These are phyloP conservation scores for Eimeria mitis DNA, from an alignment of 169 alveolate genomes.

Conservation along the genomic window DNA sequence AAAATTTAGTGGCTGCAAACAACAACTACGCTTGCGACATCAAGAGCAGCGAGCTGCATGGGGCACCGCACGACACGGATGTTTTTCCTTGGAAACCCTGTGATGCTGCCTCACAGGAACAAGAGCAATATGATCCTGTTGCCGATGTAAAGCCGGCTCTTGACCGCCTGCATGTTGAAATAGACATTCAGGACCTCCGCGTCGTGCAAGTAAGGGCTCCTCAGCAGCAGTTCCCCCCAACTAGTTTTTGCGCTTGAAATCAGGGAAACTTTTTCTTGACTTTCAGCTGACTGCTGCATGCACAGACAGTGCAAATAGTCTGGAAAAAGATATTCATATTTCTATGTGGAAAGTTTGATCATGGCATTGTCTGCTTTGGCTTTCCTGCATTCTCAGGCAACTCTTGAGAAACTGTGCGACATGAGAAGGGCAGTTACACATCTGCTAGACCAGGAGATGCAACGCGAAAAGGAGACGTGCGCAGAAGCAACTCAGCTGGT, in stretches of 20 bases:
- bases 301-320: not conserved
- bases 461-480: conserved; percentile 55
- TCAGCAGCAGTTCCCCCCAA: not conserved
- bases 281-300: not conserved
- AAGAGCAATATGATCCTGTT: conserved; percentile 44
- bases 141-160: conserved; percentile 72
- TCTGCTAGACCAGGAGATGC: conserved; percentile 40
- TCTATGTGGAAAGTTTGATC: not conserved
- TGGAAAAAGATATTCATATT: not conserved
- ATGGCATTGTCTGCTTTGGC: not conserved
- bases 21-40: too few species aligned
- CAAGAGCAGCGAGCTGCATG: not conserved
- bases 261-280: not conserved
- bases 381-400: conserved; percentile 22
- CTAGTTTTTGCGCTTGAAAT: not conserved
- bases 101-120: conserved; percentile 41
- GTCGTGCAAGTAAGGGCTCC: conserved; percentile 35
- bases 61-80: not conserved
- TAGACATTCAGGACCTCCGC: conserved; percentile 63
- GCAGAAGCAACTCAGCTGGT: conserved; percentile 59
- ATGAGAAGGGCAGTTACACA: conserved; percentile 37
- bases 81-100: not conserved
- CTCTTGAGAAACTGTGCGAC: conserved; percentile 65
- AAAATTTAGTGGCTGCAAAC: too few species aligned
- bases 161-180: conserved; percentile 70